Percentiles rank a stretch among this genome's conserved stretches.
These are phyloP conservation scores for Claviceps spartinae DNA, from an alignment of 2,329 filamentous ascomycete genomes.

Conservation along the genomic window DNA sequence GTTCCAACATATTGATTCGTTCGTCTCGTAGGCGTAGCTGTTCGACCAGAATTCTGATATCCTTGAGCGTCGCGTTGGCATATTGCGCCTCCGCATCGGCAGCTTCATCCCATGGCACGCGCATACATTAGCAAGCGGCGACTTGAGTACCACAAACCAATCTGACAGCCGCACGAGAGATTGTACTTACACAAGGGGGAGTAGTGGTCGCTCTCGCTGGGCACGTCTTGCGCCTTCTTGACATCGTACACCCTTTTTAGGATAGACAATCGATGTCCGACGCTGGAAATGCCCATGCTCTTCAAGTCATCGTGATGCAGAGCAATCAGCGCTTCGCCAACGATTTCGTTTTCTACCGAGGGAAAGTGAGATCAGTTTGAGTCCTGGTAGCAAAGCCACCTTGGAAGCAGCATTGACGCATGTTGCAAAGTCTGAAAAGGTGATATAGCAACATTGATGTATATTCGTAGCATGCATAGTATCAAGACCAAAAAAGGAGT, in stretches of 20 bases:
- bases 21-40: slow-evolving; percentile 84
- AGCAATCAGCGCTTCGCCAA: slow-evolving; percentile 79
- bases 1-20: slow-evolving; percentile 70
- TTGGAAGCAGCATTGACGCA: too few species aligned
- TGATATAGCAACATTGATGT: too few species aligned
- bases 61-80: slow-evolving; percentile 77
- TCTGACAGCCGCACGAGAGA: not conserved
- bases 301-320: slow-evolving; percentile 87
- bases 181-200: slow-evolving; percentile 64
- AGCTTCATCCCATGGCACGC: slow-evolving; percentile 37
- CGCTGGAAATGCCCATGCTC: slow-evolving; percentile 84
- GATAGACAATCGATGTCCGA: slow-evolving; percentile 87
- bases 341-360: slow-evolving; percentile 73
- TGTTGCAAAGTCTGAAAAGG: too few species aligned
- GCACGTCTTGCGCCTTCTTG: slow-evolving; percentile 86
- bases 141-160: too few species aligned
- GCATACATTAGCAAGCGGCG: slow-evolving; percentile 8
- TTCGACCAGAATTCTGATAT: slow-evolving; percentile 81
- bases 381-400: not conserved
- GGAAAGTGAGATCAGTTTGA: slow-evolving; percentile 8
- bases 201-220: slow-evolving; percentile 86
- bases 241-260: slow-evolving; percentile 93
- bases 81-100: slow-evolving; percentile 81
- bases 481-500: too few species aligned
- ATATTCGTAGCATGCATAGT: too few species aligned